phyloP scores from a whole-genome alignment of 108 stramenopile genomes.

The Hondaea fermentalgiana region DNA sequence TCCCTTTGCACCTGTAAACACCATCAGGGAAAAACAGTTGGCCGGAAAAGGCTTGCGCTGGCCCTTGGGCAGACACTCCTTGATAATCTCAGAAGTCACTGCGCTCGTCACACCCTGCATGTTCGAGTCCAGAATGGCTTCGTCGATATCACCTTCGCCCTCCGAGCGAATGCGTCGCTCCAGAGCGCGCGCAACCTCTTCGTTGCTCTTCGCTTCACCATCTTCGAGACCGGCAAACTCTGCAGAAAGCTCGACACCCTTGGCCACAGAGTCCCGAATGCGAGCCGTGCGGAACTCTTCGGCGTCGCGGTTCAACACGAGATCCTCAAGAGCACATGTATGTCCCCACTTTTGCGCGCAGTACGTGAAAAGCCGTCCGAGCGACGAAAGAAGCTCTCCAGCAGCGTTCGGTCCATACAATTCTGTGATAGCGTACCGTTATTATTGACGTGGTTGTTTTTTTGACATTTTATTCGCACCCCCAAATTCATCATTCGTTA shows the following conservation, averaged over 20 bases:
- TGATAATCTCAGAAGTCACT: constrained; percentile 79
- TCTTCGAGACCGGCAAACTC: constrained; percentile 75
- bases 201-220: constrained; percentile 69
- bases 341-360: constrained; percentile 87
- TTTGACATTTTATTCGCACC: too few relatives aligned
- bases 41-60: constrained; percentile 88
- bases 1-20: constrained; percentile 95
- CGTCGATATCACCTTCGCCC: constrained; percentile 67
- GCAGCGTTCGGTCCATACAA: constrained; percentile 84
- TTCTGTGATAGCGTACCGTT: constrained; percentile 44
- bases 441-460: too few relatives aligned
- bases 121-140: constrained; percentile 77
- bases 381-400: constrained; percentile 69
- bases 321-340: constrained; percentile 94
- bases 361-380: constrained; percentile 89
- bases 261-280: not conserved
- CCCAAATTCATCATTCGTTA: too few relatives aligned
- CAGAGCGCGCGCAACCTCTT: constrained; percentile 21
- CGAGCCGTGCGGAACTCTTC: constrained; percentile 57
- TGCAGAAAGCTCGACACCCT: constrained; percentile 68
- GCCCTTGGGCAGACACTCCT: constrained; percentile 85
- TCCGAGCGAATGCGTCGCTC: constrained; percentile 50
- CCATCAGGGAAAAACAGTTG: constrained; percentile 94
- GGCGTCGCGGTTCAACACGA: constrained; percentile 71
- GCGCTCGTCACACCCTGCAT: constrained; percentile 89